Evolutionary conservation across 2,329 filamentous ascomycete genomes (phyloP).

Genomic region (Phaeophleospora eucalypticola): DNA sequence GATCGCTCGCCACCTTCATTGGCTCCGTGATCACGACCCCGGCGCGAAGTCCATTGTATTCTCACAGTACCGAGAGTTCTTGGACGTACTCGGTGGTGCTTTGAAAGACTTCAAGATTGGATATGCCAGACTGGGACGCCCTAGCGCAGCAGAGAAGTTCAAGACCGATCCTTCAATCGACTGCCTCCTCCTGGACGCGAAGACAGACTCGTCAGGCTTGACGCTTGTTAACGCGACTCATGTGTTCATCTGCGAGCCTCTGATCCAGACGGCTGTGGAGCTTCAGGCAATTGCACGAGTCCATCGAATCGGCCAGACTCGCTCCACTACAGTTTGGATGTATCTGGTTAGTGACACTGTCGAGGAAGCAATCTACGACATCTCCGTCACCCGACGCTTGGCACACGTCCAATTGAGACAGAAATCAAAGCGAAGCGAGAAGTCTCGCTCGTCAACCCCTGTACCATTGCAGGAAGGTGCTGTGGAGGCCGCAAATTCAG

Average conservation of each 20-base stretch:
- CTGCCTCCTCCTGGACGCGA: slow-evolving; percentile 84
- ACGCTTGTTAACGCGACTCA: slow-evolving; percentile 92
- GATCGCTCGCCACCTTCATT: slow-evolving; percentile 68
- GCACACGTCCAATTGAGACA: slow-evolving; percentile 60
- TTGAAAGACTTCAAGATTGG: slow-evolving; percentile 70
- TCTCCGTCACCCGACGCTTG: slow-evolving; percentile 74
- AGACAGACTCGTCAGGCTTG: slow-evolving; percentile 80
- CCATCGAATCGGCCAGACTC: slow-evolving; percentile 85
- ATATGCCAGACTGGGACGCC: slow-evolving; percentile 64
- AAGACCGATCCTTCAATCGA: slow-evolving; percentile 69
- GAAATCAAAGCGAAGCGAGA: slow-evolving; percentile 22
- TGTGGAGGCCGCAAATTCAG: slow-evolving; percentile 78
- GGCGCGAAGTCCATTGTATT: slow-evolving; percentile 92
- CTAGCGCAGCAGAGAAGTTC: slow-evolving; percentile 69
- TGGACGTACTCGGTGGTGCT: slow-evolving; percentile 67
- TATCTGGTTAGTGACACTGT: slow-evolving; percentile 89
- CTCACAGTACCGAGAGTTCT: slow-evolving; percentile 81
- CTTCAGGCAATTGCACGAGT: slow-evolving; percentile 93
- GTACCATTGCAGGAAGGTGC: slow-evolving; percentile 47
- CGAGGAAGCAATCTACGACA: slow-evolving; percentile 84
- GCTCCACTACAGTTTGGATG: slow-evolving; percentile 89
- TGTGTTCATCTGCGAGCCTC: slow-evolving; percentile 88
- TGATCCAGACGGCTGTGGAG: slow-evolving; percentile 90
- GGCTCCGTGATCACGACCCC: slow-evolving; percentile 77
- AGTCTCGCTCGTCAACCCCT: slow-evolving; percentile 29